phyloP scores from a whole-genome alignment of 441 rosid species.

The Viola pubescens region DNA sequence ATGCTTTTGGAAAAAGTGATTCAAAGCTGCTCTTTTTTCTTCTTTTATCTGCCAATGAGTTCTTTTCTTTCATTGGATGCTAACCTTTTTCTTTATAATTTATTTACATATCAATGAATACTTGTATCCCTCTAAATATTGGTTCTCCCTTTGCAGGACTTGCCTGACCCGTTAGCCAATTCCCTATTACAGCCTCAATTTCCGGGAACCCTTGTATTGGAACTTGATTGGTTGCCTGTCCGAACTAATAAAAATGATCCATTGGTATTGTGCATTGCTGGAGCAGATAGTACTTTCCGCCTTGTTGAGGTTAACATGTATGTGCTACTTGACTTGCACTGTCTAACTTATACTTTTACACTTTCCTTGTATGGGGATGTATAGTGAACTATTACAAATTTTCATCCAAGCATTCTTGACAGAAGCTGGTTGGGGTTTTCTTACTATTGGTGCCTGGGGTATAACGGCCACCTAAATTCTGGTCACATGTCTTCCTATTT shows the following conservation, averaged over 20 bases:
- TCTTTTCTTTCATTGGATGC: no score
- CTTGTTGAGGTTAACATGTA: constrained; percentile 80
- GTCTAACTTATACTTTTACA: constrained; percentile 1
- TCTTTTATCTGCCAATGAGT: no score
- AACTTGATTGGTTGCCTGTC: constrained; percentile 92
- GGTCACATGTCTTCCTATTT: no score
- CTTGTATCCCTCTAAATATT: constrained; percentile 1
- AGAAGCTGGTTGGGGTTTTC: not conserved
- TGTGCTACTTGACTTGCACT: constrained; percentile 24
- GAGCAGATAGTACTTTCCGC: constrained; percentile 97
- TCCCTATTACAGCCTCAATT: constrained; percentile 89
- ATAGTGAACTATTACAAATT: constrained; percentile 1
- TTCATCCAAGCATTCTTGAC: not conserved
- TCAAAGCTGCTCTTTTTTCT: no score
- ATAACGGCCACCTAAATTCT: no score
- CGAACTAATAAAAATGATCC: constrained; percentile 77
- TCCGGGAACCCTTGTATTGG: constrained; percentile 96
- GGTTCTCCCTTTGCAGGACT: constrained; percentile 54
- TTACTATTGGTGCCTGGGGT: not conserved
- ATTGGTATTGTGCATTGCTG: constrained; percentile 83
- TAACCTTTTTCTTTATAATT: no score
- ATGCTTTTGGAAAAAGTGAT: no score
- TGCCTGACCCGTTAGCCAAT: constrained; percentile 89
- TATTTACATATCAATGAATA: constrained; percentile 2
- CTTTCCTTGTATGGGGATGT: not conserved